These are phyloP conservation scores for Tuber magnatum DNA, from an alignment of 495 filamentous ascomycete genomes.

Conservation along the genomic window DNA sequence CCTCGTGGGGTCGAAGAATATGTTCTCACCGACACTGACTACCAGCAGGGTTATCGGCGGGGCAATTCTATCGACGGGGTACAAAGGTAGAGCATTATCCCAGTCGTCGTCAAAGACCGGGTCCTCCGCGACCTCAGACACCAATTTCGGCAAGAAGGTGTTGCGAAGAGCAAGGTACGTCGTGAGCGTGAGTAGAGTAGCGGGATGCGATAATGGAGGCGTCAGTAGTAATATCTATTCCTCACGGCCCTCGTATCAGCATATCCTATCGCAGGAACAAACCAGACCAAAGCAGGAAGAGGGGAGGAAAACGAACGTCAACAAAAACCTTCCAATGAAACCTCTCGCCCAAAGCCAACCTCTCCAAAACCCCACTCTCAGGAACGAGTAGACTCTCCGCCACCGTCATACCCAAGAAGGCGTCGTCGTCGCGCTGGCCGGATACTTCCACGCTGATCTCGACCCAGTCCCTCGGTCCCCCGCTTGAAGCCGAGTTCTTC, in stretches of 20 bases:
- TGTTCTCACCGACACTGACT: constrained; percentile 73
- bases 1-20: constrained; percentile 85
- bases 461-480: constrained; percentile 39
- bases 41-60: constrained; percentile 83
- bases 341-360: constrained; percentile 72
- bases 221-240: constrained; percentile 83
- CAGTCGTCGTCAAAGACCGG: constrained; percentile 98
- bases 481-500: constrained; percentile 40
- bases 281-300: not conserved
- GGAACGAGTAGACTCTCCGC: constrained; percentile 72
- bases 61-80: constrained; percentile 49
- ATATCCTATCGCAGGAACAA: not conserved
- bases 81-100: constrained; percentile 71
- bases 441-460: constrained; percentile 41
- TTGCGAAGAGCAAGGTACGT: constrained; percentile 92
- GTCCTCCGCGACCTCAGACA: constrained; percentile 83
- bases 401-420: constrained; percentile 80
- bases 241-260: not conserved
- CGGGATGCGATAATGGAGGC: constrained; percentile 79
- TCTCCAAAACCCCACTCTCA: constrained; percentile 59
- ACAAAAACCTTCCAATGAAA: constrained; percentile 97
- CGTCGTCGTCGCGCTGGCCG: constrained; percentile 84
- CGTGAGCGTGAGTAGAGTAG: constrained; percentile 84
- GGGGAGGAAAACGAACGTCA: constrained; percentile 57
- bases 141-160: constrained; percentile 72